phyloP scores from a whole-genome alignment of 805 yeast species.

The Hanseniaspora jakobsenii region DNA sequence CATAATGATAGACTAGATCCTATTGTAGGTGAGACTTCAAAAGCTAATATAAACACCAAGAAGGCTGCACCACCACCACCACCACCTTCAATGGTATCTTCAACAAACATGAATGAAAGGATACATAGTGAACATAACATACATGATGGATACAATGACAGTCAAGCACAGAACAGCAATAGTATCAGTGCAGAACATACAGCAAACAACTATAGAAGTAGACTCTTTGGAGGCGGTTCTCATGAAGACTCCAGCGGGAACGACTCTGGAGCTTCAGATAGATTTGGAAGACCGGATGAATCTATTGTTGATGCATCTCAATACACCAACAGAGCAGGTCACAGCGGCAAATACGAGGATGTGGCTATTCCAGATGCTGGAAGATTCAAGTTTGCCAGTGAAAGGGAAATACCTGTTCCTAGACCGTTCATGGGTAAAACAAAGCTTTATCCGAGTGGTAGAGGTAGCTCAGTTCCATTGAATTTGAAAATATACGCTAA shows the following conservation, averaged over 20 bases:
- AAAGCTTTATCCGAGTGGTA: slow-evolving; percentile 86
- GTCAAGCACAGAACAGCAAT: too few relatives aligned
- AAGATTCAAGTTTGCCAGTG: slow-evolving; percentile 58
- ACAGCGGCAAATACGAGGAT: slow-evolving; percentile 25
- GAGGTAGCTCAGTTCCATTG: slow-evolving; percentile 85
- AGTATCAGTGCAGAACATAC: too few relatives aligned
- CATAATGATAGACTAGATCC: too few relatives aligned
- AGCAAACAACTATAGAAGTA: slow-evolving; percentile 21
- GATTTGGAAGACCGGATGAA: slow-evolving; percentile 22
- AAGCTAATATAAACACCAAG: too few relatives aligned
- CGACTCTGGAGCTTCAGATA: too few relatives aligned
- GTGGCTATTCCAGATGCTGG: slow-evolving; percentile 48
- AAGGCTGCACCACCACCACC: slow-evolving; percentile 23
- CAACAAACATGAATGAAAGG: too few relatives aligned
- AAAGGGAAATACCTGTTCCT: slow-evolving; percentile 72
- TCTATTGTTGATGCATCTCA: slow-evolving; percentile 14
- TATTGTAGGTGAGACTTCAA: too few relatives aligned
- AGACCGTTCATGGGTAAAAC: slow-evolving; percentile 57
- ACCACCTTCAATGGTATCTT: slow-evolving; percentile 25
- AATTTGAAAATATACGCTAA: slow-evolving; percentile 39
- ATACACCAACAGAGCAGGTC: slow-evolving; percentile 23
- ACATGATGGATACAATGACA: too few relatives aligned
- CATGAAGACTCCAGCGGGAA: slow-evolving; percentile 24
- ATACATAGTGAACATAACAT: too few relatives aligned
- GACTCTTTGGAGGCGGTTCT: slow-evolving; percentile 25